Base-by-base conservation (phyloP, 352 stramenopile species). In the Phytopythium sindhum region DNA sequence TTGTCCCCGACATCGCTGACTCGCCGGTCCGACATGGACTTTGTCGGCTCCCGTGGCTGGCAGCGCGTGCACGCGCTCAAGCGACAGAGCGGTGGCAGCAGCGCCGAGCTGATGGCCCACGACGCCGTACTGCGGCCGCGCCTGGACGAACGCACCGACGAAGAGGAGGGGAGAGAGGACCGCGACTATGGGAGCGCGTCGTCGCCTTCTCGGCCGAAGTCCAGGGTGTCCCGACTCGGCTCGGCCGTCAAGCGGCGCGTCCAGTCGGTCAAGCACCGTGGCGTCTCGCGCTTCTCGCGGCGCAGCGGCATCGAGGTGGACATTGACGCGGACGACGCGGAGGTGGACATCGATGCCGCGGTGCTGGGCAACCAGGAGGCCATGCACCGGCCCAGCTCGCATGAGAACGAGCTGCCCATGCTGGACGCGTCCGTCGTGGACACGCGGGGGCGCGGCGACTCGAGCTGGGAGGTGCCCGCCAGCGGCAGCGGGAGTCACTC, bases 1-100 rank as follows among this genome's bases (percentile, higher is more conserved):
- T 56, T 39, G 14, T 56, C 50, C 1, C 50, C 50, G 2, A 41
- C 50, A 7, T 31, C 24, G 50, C 26, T 14, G 53, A 69, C 69
- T 55, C 64, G 65, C 26, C 64, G 69, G 8, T 80, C 73, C 0
- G 66, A 82, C 37, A 28, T 82, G 63, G 70, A 78, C 48, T 78
- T 74, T 28, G 60, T 70, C n/a, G 61, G 73, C 29, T 65, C 61
- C 7, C 61, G 58, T 29, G 63, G 56, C 17, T 69, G 56, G 67
- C 58, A 64, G 44, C 39, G 60, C 28, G 24, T 47, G n/a, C 58
- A 47, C 33, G 44, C 44, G 21, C 41, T 53, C 5, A 52, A 66
- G 48, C 10, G 41, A 19, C 29, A 64, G 53, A 55, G 55, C 35
- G 63, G 56, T 44, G 39, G 37, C 28, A 45, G 47, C 55, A 50